Conservation (phyloP, 768 basidiomycete genomes). For the Daedaleopsis nitida region DNA sequence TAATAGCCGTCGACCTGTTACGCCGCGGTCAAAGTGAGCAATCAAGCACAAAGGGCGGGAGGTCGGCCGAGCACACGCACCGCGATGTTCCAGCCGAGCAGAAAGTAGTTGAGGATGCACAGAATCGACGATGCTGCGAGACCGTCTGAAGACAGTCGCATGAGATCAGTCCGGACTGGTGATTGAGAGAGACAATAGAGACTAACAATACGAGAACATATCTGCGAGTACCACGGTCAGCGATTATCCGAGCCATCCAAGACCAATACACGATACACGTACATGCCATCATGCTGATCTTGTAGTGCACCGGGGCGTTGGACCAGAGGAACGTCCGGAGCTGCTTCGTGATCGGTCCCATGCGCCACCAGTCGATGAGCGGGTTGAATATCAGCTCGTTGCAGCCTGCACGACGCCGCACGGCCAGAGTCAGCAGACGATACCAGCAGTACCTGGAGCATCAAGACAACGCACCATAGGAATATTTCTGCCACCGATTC, state of each 20-base stretch:
- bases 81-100: conserved; percentile 45
- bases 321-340: conserved; percentile 80
- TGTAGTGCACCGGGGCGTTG: conserved; percentile 77
- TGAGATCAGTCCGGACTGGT: not conserved
- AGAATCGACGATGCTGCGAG: conserved; percentile 64
- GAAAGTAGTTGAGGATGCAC: conserved; percentile 67
- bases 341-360: conserved; percentile 84
- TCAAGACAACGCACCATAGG: conserved; percentile 52
- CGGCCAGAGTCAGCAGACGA: too few species aligned
- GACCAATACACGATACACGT: conserved; percentile 34
- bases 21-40: not conserved
- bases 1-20: conserved; percentile 65
- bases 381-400: conserved; percentile 88
- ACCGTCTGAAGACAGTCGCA: conserved; percentile 40
- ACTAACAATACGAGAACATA: conserved; percentile 47
- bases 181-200: not conserved
- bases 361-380: conserved; percentile 69
- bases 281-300: conserved; percentile 77
- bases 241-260: not conserved
- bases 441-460: not conserved
- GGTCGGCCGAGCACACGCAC: conserved; percentile 32
- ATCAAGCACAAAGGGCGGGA: too few species aligned
- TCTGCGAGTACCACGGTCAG: conserved; percentile 24
- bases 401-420: conserved; percentile 45
- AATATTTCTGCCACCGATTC: conserved; percentile 91